Base-by-base conservation (phyloP, 768 basidiomycete species). In the Pisolithus microcarpus region DNA sequence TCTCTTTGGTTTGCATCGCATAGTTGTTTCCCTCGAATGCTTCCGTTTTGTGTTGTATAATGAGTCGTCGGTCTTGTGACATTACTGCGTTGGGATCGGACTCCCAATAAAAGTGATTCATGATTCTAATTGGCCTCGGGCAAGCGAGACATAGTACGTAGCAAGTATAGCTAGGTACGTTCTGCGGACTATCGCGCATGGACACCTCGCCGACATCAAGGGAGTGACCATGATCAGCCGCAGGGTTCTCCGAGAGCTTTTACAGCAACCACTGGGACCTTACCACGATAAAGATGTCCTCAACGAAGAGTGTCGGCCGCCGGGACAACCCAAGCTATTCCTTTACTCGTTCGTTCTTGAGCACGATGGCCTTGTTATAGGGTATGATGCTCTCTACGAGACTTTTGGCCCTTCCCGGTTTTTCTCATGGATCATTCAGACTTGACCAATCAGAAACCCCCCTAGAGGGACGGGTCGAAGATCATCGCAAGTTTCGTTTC, bases 401-500 rank as follows among this genome's bases (percentile, higher is more conserved):
- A 19, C 42, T 40, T 30, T 43, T 26, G 15, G 9, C 15, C 9
- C 16, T 43, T 23, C 23, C 8, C 26, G 34, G 43, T 7, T 0
- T 19, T 31, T 26, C 51, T 55, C 10, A 66, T 46, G 2, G 19
- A 15, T 24, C 26, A 11, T 52, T 21, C 38, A 79, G 78, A 15
- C 71, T 80, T 9, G 77, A 80, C 56, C 69, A 74, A 34, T 71
- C 76, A 5, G 78, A 80, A 53, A 66, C 56, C 31, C 64, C 72
- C 3, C 49, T 64, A 31, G 46, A 59, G 1, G 67, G 69, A 13
- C 66, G 67, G 10, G 53, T 50, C 11, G 52, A 11, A 9, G 65
- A 67, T 50, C 16, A 56, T 34, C 61, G 67, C 52, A 57, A 30
- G 45, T 72, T 81, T 18, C 66, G 72, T 10, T 80, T 83, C 53